Base-by-base conservation (phyloP, 306 rosid species). In the Quercus mongolica region DNA sequence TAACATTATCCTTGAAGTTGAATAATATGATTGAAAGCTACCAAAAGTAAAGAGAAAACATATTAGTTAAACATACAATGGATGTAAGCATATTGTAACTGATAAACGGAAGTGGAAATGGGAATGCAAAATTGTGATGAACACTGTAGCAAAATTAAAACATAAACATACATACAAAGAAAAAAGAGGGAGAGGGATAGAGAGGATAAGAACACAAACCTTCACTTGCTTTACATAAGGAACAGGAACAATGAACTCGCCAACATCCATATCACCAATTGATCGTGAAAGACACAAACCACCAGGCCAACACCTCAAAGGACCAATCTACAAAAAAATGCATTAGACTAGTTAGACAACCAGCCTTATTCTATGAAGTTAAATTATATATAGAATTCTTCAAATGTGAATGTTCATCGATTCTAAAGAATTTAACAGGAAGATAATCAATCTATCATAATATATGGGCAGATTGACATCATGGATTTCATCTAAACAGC, bases 221-320 rank as follows among this genome's bases (percentile, higher is more conserved):
- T 96, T 96, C 90, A 96, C 95, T 90, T 96, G 99, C 88, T 93
- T 96, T 20, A 96, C 98, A 56, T 93, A 79, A 9, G 99, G 99
- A 73, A 96, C 98, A 74, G 99, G 99, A 79, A 93, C 98, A 76
- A 96, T 87, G 83, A 85, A 96, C 88, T 91, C 97, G 61, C 99
- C 99, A 56, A 96, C 87, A 77, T 96, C 99, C 97, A 91, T 81
- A 85, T 96, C 99, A 58, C 99, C 99, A 78, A 96, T 87, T 41
- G 98, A 93, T 75, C 99, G 90, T 67, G 99, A 96, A 70, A 96
- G 94, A 80, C 99, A 96, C 94, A 96, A 83, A 71, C 99, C 99
- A 80, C 99, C 99, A 2, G 99, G 99, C 99, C 99, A 96, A 87
- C 99, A 96, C 88, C 99, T 90, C 90, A 96, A 87, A 49, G 99